Conservation (phyloP, 805 yeast genomes). For the Yarrowia sp. region DNA sequence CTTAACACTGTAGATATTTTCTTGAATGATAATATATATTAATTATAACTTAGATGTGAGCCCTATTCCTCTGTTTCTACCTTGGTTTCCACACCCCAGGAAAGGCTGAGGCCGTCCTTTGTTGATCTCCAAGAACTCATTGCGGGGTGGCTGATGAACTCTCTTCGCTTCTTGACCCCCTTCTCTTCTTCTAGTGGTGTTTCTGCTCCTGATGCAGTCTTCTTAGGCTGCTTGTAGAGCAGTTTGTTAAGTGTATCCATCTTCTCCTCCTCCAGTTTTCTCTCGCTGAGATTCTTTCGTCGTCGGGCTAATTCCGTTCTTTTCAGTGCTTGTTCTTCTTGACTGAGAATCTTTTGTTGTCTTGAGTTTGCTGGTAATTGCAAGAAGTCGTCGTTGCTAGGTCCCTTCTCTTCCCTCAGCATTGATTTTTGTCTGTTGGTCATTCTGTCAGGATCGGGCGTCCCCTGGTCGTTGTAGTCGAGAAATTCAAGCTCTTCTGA, state of each 20-base stretch:
- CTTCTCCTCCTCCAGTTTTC: slow-evolving; percentile 86
- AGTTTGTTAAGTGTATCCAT: slow-evolving; percentile 85
- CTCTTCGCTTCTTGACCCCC: slow-evolving; percentile 28
- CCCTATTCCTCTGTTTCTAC: neutral
- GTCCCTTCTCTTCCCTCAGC: neutral
- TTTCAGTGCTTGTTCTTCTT: slow-evolving; percentile 76
- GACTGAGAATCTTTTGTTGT: slow-evolving; percentile 60
- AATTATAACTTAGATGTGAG: neutral
- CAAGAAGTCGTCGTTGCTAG: neutral
- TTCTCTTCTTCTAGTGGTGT: slow-evolving; percentile 30
- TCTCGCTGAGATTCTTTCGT: slow-evolving; percentile 78
- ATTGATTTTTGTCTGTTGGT: slow-evolving; percentile 17
- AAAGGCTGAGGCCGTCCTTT: slow-evolving; percentile 30
- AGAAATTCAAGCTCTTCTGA: slow-evolving; percentile 24
- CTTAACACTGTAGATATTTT: too few relatives aligned
- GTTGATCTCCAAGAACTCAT: slow-evolving; percentile 35
- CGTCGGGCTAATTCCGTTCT: slow-evolving; percentile 87
- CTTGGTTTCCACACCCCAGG: slow-evolving; percentile 16
- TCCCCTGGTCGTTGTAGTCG: slow-evolving; percentile 13
- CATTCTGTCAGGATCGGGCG: slow-evolving; percentile 15
- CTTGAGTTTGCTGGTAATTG: slow-evolving; percentile 29
- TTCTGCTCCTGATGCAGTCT: slow-evolving; percentile 30
- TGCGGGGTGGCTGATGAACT: slow-evolving; percentile 38
- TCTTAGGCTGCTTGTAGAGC: slow-evolving; percentile 54
- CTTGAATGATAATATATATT: too few relatives aligned